Evolutionary conservation across 441 rosid genomes (phyloP).

Genomic region (Aquilaria agallochum): DNA sequence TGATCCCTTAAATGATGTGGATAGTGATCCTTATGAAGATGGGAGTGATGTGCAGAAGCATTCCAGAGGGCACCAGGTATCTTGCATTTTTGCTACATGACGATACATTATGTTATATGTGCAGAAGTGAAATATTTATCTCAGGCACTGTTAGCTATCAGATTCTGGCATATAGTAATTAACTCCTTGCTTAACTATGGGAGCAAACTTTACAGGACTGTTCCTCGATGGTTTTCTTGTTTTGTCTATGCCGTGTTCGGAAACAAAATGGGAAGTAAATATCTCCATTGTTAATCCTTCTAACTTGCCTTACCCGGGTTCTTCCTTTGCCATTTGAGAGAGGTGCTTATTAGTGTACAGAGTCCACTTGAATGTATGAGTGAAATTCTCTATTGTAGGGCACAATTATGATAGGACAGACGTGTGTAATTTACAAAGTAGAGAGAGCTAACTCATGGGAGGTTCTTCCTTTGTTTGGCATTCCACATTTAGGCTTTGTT

Average conservation of each 20-base stretch:
- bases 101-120: background rate
- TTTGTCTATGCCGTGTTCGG: background rate
- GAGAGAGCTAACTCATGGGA: too few species aligned
- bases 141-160: background rate
- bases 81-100: background rate
- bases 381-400: too few species aligned
- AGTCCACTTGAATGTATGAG: too few species aligned
- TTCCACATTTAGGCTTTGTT: too few species aligned
- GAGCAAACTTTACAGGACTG: too few species aligned
- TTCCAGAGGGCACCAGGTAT: constrained; percentile 74
- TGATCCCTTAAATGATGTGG: constrained; percentile 82
- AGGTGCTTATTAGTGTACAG: background rate
- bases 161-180: too few species aligned
- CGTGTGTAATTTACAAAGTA: too few species aligned
- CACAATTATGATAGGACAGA: too few species aligned
- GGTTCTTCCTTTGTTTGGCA: too few species aligned
- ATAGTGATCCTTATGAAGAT: constrained; percentile 88
- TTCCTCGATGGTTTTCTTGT: too few species aligned
- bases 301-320: background rate
- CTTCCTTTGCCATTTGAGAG: background rate
- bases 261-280: too few species aligned
- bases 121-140: constrained; percentile 5
- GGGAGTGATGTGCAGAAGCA: constrained; percentile 59
- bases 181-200: too few species aligned
- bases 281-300: background rate